Percentiles rank a stretch among this genome's conserved stretches.
Evolutionary conservation across 176 grass and related monocot species (phyloP).

Genomic region (Saccharum spontaneum): DNA sequence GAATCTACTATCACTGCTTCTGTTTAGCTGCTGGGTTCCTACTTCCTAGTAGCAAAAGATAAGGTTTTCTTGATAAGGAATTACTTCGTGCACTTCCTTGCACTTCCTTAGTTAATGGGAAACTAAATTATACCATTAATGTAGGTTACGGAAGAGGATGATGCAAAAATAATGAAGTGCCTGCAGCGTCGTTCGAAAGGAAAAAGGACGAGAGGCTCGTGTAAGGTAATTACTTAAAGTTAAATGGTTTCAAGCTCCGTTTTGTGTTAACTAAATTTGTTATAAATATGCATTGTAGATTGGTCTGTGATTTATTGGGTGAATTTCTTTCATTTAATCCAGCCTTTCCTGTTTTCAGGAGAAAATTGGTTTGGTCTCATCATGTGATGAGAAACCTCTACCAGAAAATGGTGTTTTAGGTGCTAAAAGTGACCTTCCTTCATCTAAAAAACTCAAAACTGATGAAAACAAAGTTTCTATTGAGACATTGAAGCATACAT

Average conservation of each 20-base stretch:
- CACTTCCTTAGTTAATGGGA: background rate
- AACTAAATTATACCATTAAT: constrained; percentile 19
- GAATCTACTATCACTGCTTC: background rate
- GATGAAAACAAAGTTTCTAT: constrained; percentile 32
- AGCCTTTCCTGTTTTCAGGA: constrained; percentile 38
- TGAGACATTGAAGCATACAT: constrained; percentile 45
- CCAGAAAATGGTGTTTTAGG: constrained; percentile 35
- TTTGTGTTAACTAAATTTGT: background rate
- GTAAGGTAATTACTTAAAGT: constrained; percentile 47
- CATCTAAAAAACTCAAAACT: constrained; percentile 30
- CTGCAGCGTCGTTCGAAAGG: constrained; percentile 65
- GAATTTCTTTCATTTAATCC: constrained; percentile 21
- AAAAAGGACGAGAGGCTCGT: constrained; percentile 39
- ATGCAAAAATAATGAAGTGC: constrained; percentile 65
- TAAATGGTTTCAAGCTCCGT: background rate
- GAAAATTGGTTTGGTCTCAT: constrained; percentile 37
- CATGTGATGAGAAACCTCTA: constrained; percentile 33
- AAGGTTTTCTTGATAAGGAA: background rate
- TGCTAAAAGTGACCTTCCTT: constrained; percentile 30
- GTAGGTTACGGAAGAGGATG: constrained; percentile 92
- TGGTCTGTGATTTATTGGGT: constrained; percentile 21
- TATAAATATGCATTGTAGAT: constrained; percentile 1
- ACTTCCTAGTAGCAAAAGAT: background rate
- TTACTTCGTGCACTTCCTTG: background rate
- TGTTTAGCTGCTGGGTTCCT: constrained; percentile 1